Base-by-base conservation (phyloP, 768 basidiomycete genomes). In the Tylopilus intermedius region DNA sequence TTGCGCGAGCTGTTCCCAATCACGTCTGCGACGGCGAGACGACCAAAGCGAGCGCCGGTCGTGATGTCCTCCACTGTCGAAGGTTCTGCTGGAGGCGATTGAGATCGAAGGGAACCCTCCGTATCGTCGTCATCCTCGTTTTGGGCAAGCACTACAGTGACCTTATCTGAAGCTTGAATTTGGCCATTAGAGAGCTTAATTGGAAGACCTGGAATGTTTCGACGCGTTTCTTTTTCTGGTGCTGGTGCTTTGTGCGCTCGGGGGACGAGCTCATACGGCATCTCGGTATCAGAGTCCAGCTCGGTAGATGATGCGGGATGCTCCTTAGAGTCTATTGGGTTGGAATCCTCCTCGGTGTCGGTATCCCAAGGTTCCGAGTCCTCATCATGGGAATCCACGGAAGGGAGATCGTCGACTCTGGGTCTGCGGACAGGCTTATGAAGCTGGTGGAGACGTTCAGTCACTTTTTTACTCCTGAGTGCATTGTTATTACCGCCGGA, bases 11-110 rank as follows among this genome's bases (percentile, higher is more conserved):
- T 77, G 55, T 79, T 85, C 39, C 73, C 71, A 37, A 95, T 73
- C 42, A 94, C 76, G 57, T 87, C 84, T 29, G 81, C 70, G 11
- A 95, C 83, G 4, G 90, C 87, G 15, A 79, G 80, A 26, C 91
- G 81, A n/a, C 94, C 94, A 60, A 93, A 92, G 30, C 93, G 81
- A 56, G 90, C 85, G 11, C 90, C 91, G 8, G 89, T 91, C 8
- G 89, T 73, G 22, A 89, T 81, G 60, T 90, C 88, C 59, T 90
- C 90, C 42, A 79, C 71, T 47, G 58, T 67, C 21, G 59, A 63
- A 37, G 59, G 62, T 33, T 65, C 62, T 43, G 55, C 59, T 42
- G 58, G 61, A 7, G 58, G 54, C 14, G 65, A 57, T 49, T 70
- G 68, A 8, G 63, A 64, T 51, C 70, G 65, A 54, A 70, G 62